Evolutionary conservation across 1,284 basidiomycete genomes (phyloP), one percentile per base, ranked within the genome.

Genomic region (Ganoderma leucocontextum): DNA sequence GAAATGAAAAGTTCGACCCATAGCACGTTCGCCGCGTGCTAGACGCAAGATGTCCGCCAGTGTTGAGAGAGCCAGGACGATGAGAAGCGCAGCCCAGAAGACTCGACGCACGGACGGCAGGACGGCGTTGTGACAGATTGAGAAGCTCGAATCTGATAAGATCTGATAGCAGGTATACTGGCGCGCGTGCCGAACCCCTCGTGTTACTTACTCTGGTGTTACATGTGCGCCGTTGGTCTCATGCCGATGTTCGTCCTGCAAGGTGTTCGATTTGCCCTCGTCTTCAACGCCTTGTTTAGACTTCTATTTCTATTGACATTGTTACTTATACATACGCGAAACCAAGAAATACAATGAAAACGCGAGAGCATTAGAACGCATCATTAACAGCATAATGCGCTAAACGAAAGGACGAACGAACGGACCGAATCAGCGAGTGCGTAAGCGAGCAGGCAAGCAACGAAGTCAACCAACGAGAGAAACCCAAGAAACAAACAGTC

Each of bases 341-440:
- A 33, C 13, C 52, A 55, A 55, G 29, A 35, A 33, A 35, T 55
- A 55, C 52, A 55, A 13, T 5, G 17, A 25, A 33, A 25, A 60
- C 19, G 52, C 58, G 57, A 33, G 22, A 60, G 59, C 59, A 41
- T 63, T 63, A 60, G 41, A 49, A 33, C 52, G 17, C 52, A 35
- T 35, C 52, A 55, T 55, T 19, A 35, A 55, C 33, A 55, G 8
- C 5, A 49, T 13, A 49, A 49, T 55, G 33, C 33, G 52, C 29
- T 35, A 36, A 38, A 59, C 57, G 59, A 67, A 60, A 39, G 49
- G 38, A 41, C 57, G 59, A 55, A 41, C 25, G 53, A 29, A 35
- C 22, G 9, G 35, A 62, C 63, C 41, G 53, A 10, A 49, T 49
- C 22, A 25, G 47, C 22, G 47, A 49, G 47, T 49, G 47, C 10